phyloP scores from a whole-genome alignment of 306 rosid genomes.

The Neltuma alba region DNA sequence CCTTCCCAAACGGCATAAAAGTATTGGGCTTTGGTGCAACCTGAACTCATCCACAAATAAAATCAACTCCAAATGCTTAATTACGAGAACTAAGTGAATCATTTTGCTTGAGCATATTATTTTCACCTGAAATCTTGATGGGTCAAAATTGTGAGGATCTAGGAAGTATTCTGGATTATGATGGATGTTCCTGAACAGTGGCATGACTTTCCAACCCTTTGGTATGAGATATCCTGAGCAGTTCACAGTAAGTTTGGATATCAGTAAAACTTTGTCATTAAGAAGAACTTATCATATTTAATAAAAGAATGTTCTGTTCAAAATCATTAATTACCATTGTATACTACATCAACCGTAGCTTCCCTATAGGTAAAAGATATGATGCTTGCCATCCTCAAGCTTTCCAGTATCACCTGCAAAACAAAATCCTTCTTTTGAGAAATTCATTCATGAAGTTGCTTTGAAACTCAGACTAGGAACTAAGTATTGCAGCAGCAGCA shows the following conservation, averaged over 20 bases:
- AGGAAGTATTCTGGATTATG: constrained; percentile 75
- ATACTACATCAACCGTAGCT: constrained; percentile 81
- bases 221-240: constrained; percentile 82
- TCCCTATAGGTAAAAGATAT: constrained; percentile 91
- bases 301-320: background rate
- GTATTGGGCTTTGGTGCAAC: constrained; percentile 72
- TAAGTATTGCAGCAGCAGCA: background rate
- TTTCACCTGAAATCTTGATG: constrained; percentile 87
- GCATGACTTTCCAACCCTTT: constrained; percentile 99
- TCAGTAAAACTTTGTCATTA: background rate
- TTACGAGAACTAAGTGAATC: background rate
- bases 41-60: constrained; percentile 39
- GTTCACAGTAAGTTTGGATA: constrained; percentile 29
- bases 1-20: constrained; percentile 92
- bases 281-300: constrained; percentile 13
- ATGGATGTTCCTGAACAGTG: constrained; percentile 90
- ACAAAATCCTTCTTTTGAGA: constrained; percentile 14
- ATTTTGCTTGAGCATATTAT: background rate
- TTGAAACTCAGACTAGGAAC: background rate
- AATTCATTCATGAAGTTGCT: constrained; percentile 12
- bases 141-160: constrained; percentile 76
- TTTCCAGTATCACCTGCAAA: constrained; percentile 80
- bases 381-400: constrained; percentile 85
- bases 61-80: background rate
- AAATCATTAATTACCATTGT: constrained; percentile 56